Base-by-base conservation (phyloP, 371 early-diverging fungal genomes). In the Circinella minor region DNA sequence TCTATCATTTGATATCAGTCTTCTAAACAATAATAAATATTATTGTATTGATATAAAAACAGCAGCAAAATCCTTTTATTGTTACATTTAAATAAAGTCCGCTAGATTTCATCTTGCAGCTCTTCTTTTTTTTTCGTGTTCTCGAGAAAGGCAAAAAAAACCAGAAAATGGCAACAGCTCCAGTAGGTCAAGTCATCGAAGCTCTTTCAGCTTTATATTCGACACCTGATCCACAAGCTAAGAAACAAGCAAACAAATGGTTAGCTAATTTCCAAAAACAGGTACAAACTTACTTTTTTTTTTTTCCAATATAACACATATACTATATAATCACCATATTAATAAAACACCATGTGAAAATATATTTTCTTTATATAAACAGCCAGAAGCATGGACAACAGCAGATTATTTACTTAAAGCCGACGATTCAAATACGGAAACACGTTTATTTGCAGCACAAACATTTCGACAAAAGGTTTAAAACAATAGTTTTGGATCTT, bases 391-490 rank as follows among this genome's bases (percentile, higher is more conserved):
- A 37, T 97, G 98, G 98, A 74, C 86, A 18, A 90, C 92, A 8
- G 88, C 94, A 5, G 94, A 95, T 70, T 79, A 86, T 36, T 77
- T 97, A 4, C 76, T 96, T 18, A 88, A 88, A 65, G 65, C 83
- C 17, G 82, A 86, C 8, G 80, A 79, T 9, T 72, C 86, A n/a
- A 85, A 85, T 11, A 64, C 75, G 1, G 93, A 93, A 70, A 86
- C 88, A 4, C 89, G 88, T 47, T 73, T 95, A 10, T 96, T 98
- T 88, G 95, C 96, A 4, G 96, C 97, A 3, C 98, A 98, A 79
- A 97, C 97, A 1, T 81, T 98, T 66, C 87, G 96, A 57, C 90
- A 90, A 77, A 98, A 98, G 90, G 94, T 94, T 4, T 15, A 27
- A 27, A 27, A 27, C 1, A 27, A 27, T 27, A 2, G 2, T 27